phyloP scores from a whole-genome alignment of 805 yeast genomes.

The Metschnikowia dekortorum region DNA sequence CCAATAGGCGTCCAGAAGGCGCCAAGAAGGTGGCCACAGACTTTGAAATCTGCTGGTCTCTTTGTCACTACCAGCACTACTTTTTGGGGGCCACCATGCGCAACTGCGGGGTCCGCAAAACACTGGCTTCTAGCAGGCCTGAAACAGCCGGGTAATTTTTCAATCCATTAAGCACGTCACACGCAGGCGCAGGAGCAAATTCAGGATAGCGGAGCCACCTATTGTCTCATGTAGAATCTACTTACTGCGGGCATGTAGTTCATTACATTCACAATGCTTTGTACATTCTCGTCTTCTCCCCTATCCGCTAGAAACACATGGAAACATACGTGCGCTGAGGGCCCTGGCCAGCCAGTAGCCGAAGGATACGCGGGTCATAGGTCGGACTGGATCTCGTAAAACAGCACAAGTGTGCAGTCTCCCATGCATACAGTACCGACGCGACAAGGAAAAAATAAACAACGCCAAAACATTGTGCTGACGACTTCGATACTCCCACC shows the following conservation, averaged over 20 bases:
- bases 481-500: constrained; percentile 1
- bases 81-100: too few relatives aligned
- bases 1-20: too few relatives aligned
- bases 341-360: not conserved
- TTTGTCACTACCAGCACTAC: too few relatives aligned
- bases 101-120: too few relatives aligned
- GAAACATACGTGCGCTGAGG: too few relatives aligned
- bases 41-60: too few relatives aligned
- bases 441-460: constrained; percentile 3
- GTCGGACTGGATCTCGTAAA: constrained; percentile 1
- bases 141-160: too few relatives aligned
- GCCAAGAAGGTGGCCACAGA: too few relatives aligned
- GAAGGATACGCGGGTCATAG: not conserved
- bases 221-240: not conserved
- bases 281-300: not conserved
- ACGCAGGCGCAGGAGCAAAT: not conserved
- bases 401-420: not conserved
- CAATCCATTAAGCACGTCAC: not conserved
- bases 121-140: too few relatives aligned
- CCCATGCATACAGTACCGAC: not conserved
- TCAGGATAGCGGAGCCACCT: not conserved
- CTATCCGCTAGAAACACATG: not conserved
- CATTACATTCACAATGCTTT: not conserved
- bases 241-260: not conserved
- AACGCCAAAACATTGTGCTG: constrained; percentile 2